phyloP scores from a whole-genome alignment of 164 flowering plant species.

The Chimonanthus salicifolius region DNA sequence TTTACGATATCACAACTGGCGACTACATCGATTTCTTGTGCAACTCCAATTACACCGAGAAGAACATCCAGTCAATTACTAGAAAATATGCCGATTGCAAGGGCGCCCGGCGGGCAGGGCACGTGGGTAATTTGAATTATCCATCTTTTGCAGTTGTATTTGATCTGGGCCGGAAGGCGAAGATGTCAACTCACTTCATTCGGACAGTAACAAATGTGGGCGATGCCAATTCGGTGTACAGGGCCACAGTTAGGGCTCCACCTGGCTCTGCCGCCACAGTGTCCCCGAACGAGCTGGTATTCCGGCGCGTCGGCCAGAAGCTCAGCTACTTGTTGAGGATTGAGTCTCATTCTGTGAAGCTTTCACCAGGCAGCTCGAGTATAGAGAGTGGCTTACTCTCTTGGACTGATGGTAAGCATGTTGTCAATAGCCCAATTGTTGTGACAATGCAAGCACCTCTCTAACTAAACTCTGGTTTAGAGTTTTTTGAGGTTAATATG shows the following conservation, averaged over 20 bases:
- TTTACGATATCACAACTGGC: conserved; percentile 51
- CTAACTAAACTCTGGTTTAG: background rate
- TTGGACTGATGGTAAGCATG: conserved; percentile 83
- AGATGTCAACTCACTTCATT: conserved; percentile 69
- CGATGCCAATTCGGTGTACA: conserved; percentile 48
- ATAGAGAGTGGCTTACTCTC: conserved; percentile 49
- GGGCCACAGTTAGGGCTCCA: conserved; percentile 46
- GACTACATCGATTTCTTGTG: conserved; percentile 85
- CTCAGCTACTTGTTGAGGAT: conserved; percentile 67
- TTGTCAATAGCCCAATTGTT: conserved; percentile 73
- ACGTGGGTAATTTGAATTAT: conserved; percentile 80
- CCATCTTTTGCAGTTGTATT: conserved; percentile 73
- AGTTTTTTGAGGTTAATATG: too few relatives aligned
- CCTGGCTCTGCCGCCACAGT: conserved; percentile 54
- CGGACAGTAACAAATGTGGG: conserved; percentile 87
- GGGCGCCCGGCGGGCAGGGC: conserved; percentile 54
- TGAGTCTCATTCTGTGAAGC: conserved; percentile 37
- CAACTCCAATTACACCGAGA: conserved; percentile 61
- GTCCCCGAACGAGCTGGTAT: conserved; percentile 54
- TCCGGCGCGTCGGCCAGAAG: conserved; percentile 68
- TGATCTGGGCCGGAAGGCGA: conserved; percentile 47
- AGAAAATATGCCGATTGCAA: conserved; percentile 56
- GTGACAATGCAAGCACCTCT: conserved; percentile 84
- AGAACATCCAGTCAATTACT: conserved; percentile 49
- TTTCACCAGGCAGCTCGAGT: conserved; percentile 54